Conservation (phyloP, 345 rosid genomes). For the Rubroshorea leprosula region DNA sequence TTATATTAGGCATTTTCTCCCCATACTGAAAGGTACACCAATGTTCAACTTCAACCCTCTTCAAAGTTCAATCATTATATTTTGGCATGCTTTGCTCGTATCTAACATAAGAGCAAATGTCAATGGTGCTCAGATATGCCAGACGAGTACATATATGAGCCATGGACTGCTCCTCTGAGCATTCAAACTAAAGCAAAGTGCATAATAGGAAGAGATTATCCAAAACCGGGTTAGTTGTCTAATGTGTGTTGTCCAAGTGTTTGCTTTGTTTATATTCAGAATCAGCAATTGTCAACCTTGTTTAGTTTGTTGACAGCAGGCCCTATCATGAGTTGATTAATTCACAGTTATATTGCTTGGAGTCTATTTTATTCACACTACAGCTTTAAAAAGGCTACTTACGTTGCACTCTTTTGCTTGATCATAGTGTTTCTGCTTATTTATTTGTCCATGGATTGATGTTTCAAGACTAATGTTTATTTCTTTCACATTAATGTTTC, state of each 20-base stretch:
- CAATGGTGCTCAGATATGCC: conserved; percentile 67
- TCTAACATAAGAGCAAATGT: conserved; percentile 1
- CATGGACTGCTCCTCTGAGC: conserved; percentile 86
- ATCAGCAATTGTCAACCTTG: not conserved
- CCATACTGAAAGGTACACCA: conserved; percentile 71
- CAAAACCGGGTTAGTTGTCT: conserved; percentile 61
- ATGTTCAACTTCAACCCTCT: not conserved
- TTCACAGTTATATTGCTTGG: too few species aligned
- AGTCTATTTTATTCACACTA: not conserved
- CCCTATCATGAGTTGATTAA: not conserved
- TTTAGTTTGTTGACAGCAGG: not conserved
- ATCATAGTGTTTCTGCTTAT: too few species aligned
- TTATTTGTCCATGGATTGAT: too few species aligned
- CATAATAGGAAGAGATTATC: conserved; percentile 81
- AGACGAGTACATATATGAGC: conserved; percentile 89
- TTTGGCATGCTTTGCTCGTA: conserved; percentile 1
- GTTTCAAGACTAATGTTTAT: too few species aligned
- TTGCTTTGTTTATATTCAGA: not conserved
- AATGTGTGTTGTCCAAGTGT: not conserved
- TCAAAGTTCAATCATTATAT: not conserved
- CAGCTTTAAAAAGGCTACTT: not conserved
- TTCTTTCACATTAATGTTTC: too few species aligned
- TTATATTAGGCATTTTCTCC: conserved; percentile 81
- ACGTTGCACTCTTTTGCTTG: too few species aligned
- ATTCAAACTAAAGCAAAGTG: conserved; percentile 80